phyloP scores from a whole-genome alignment of 768 basidiomycete species.

The Lyophyllum decastes region DNA sequence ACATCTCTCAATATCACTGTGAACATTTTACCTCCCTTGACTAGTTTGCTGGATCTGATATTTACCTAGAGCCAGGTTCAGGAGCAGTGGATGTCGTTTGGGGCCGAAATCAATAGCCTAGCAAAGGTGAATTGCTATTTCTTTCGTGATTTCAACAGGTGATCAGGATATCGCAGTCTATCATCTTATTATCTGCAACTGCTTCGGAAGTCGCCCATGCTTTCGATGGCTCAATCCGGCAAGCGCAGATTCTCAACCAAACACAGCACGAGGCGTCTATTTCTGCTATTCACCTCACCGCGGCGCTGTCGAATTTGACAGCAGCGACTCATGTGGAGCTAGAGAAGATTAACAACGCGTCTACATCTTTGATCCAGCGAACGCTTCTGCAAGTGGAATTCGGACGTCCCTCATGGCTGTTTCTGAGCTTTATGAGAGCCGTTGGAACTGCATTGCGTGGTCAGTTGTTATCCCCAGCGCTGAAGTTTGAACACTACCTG shows the following conservation, averaged over 20 bases:
- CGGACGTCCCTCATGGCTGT: constrained; percentile 5
- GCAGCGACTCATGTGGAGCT: constrained; percentile 42
- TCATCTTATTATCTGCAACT: constrained; percentile 20
- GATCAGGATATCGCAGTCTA: constrained; percentile 17
- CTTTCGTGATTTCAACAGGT: neutral
- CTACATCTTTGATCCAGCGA: constrained; percentile 35
- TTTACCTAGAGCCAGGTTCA: constrained; percentile 12
- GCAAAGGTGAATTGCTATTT: constrained; percentile 6
- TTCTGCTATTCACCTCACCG: constrained; percentile 36
- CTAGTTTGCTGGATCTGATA: neutral
- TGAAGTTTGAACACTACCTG: neutral
- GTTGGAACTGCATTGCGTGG: constrained; percentile 10
- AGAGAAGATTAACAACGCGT: constrained; percentile 43
- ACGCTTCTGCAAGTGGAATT: constrained; percentile 21
- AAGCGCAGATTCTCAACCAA: constrained; percentile 11
- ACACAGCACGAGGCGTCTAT: constrained; percentile 37
- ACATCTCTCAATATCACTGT: constrained; percentile 17
- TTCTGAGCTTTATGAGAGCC: neutral
- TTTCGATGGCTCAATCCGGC: constrained; percentile 28
- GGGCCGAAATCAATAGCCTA: constrained; percentile 10
- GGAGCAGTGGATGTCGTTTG: constrained; percentile 11
- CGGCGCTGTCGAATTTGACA: constrained; percentile 37
- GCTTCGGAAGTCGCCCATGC: constrained; percentile 23
- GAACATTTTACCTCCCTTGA: neutral
- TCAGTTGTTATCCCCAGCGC: constrained; percentile 1